phyloP scores from a whole-genome alignment of 768 basidiomycete genomes.

The Leccinum subgranulosum region DNA sequence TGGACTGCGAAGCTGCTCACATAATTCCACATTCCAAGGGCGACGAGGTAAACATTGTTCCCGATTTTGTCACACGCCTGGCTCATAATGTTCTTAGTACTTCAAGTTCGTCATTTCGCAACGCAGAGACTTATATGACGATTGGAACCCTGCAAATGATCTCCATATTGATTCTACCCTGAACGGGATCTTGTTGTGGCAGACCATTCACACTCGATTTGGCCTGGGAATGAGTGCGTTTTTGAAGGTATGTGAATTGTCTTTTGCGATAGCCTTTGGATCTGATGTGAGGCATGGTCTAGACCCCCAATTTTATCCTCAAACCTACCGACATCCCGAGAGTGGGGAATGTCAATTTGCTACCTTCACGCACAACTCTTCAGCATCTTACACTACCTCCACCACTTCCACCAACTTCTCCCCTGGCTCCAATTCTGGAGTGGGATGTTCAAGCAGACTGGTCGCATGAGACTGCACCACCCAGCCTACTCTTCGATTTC shows the following conservation, averaged over 20 bases:
- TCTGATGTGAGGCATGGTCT: background rate
- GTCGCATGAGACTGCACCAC: background rate
- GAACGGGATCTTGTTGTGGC: background rate
- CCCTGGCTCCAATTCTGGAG: background rate
- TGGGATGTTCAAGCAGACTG: background rate
- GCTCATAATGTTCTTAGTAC: background rate
- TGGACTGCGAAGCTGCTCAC: background rate
- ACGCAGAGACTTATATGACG: background rate
- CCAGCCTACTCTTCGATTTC: background rate
- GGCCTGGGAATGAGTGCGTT: background rate
- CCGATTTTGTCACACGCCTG: background rate
- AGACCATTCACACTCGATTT: background rate
- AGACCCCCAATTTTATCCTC: background rate
- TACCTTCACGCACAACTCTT: background rate
- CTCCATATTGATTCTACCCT: background rate
- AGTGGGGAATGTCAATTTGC: background rate
- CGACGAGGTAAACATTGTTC: background rate
- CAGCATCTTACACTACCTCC: no score
- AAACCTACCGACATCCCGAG: background rate
- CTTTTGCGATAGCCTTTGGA: background rate
- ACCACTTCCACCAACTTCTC: background rate
- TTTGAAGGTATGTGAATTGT: background rate
- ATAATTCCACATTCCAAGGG: background rate
- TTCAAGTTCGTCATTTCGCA: background rate
- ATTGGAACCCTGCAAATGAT: background rate